phyloP scores from a whole-genome alignment of 306 rosid species.

The Castanea mollissima region DNA sequence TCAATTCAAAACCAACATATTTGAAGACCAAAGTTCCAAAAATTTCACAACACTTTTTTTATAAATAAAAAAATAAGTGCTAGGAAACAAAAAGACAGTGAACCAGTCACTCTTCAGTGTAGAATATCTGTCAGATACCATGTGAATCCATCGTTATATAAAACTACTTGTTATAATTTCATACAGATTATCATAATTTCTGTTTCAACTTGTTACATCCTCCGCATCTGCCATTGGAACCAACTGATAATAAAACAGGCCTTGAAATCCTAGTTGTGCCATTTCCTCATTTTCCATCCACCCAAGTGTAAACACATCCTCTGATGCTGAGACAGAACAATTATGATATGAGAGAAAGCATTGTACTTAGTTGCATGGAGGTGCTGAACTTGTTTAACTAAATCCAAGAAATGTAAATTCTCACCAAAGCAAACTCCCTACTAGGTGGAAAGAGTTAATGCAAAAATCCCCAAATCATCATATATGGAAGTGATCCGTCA shows the following conservation, averaged over 20 bases:
- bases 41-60: not conserved
- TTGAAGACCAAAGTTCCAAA: not conserved
- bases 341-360: not conserved
- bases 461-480: not conserved
- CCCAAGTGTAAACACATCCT: not conserved
- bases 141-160: not conserved
- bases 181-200: not conserved
- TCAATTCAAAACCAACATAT: not conserved
- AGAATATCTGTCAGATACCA: not conserved
- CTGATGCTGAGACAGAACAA: not conserved
- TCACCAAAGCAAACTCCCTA: not conserved
- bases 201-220: not conserved
- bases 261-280: not conserved
- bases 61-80: no score
- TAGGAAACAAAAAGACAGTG: not conserved
- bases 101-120: not conserved
- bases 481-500: conserved; percentile 34
- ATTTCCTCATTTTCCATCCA: not conserved
- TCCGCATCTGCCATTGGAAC: not conserved
- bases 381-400: not conserved
- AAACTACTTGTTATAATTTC: not conserved
- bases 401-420: not conserved
- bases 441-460: not conserved
- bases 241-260: not conserved
- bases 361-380: no score